Conservation (phyloP, 2,329 filamentous ascomycete species). For the Corinectria fuckeliana region DNA sequence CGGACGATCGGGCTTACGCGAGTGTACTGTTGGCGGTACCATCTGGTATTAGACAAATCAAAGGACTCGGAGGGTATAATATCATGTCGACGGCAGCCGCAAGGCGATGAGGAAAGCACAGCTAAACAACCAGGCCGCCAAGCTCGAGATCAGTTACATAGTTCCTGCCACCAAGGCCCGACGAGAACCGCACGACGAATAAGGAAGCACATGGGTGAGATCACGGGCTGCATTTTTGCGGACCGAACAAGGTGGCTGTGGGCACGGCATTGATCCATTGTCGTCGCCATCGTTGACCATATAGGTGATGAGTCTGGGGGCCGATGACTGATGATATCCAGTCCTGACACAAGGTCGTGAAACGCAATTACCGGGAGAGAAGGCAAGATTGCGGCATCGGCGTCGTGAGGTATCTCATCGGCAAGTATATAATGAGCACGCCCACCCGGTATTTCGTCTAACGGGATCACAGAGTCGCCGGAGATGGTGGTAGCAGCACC, state of each 20-base stretch:
- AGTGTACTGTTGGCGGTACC: no score
- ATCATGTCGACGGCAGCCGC: background rate
- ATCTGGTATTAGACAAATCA: background rate
- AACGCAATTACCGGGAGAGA: slow-evolving; percentile 15
- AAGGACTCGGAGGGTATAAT: background rate
- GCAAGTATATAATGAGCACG: slow-evolving; percentile 12
- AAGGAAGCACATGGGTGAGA: slow-evolving; percentile 23
- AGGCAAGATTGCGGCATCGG: slow-evolving; percentile 5
- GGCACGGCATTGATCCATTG: slow-evolving; percentile 14
- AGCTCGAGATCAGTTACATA: background rate
- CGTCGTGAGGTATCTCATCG: background rate
- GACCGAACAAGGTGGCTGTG: slow-evolving; percentile 21
- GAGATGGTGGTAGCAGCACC: slow-evolving; percentile 1
- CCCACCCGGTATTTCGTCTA: slow-evolving; percentile 3
- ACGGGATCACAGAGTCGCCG: background rate
- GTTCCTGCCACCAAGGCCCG: background rate
- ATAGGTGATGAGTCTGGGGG: slow-evolving; percentile 12
- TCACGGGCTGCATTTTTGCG: slow-evolving; percentile 21
- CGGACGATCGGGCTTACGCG: background rate
- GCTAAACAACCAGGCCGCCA: background rate
- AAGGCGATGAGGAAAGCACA: background rate
- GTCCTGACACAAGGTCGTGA: slow-evolving; percentile 4
- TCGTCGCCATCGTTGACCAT: slow-evolving; percentile 14
- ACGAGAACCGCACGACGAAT: slow-evolving; percentile 23
- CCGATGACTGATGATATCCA: slow-evolving; percentile 20